phyloP scores from a whole-genome alignment of 495 filamentous ascomycete genomes.

The Podospora didyma region DNA sequence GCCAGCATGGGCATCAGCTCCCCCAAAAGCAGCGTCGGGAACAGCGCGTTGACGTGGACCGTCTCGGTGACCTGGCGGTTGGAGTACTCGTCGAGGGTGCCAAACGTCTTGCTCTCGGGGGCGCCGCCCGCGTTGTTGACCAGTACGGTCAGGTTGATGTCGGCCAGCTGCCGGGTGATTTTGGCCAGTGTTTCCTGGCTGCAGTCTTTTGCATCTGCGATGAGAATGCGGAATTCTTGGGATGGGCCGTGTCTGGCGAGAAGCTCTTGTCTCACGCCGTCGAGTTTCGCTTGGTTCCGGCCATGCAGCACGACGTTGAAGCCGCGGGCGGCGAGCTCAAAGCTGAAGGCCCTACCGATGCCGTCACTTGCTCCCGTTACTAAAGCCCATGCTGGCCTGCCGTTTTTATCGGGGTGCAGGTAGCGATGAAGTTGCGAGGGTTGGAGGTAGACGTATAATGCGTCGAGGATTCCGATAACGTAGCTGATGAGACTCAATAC shows the following conservation, averaged over 20 bases:
- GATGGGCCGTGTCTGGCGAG: slow-evolving; percentile 21
- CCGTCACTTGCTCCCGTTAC: slow-evolving; percentile 59
- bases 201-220: slow-evolving; percentile 18
- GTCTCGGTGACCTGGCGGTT: slow-evolving; percentile 3
- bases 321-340: slow-evolving; percentile 48
- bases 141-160: slow-evolving; percentile 29
- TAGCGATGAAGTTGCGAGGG: slow-evolving; percentile 16
- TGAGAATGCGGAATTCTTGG: slow-evolving; percentile 22
- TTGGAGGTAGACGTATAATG: neutral
- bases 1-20: slow-evolving; percentile 16
- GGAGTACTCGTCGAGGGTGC: slow-evolving; percentile 5
- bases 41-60: slow-evolving; percentile 14
- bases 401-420: slow-evolving; percentile 15
- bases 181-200: slow-evolving; percentile 2
- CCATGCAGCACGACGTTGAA: slow-evolving; percentile 60
- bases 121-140: slow-evolving; percentile 23
- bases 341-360: slow-evolving; percentile 50
- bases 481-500: no score
- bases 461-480: no score
- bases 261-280: slow-evolving; percentile 18
- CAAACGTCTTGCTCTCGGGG: slow-evolving; percentile 1
- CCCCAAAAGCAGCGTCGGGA: slow-evolving; percentile 14
- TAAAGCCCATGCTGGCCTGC: slow-evolving; percentile 48
- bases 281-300: slow-evolving; percentile 46
- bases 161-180: slow-evolving; percentile 17